Percentiles rank a stretch among this genome's conserved stretches.
Evolutionary conservation across 1,284 basidiomycete species (phyloP).

Genomic region (Mycena sp.): DNA sequence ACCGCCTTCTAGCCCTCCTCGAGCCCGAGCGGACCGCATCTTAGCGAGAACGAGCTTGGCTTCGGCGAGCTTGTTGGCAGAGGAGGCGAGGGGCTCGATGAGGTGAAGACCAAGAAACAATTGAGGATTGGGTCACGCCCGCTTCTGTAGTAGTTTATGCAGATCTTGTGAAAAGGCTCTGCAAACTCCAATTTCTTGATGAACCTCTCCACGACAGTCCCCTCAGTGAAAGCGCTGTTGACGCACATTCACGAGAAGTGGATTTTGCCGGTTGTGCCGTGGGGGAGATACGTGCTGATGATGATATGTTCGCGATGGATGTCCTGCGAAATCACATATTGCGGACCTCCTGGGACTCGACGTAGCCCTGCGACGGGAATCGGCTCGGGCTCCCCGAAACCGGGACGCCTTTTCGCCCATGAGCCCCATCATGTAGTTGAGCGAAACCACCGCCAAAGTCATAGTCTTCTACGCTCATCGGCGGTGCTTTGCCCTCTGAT

Average conservation of each 20-base stretch:
- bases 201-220: constrained; percentile 20
- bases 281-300: constrained; percentile 21
- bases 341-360: constrained; percentile 15
- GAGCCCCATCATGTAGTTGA: constrained; percentile 18
- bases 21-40: too few relatives aligned
- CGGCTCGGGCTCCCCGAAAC: constrained; percentile 15
- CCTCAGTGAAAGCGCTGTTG: background rate
- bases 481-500: constrained; percentile 14
- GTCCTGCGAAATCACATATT: constrained; percentile 21
- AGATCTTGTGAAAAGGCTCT: background rate
- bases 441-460: constrained; percentile 20
- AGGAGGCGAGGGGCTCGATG: too few relatives aligned
- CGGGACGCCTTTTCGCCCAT: constrained; percentile 13
- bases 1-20: too few relatives aligned
- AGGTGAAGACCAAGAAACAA: too few relatives aligned
- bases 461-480: constrained; percentile 21
- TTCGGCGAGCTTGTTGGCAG: too few relatives aligned
- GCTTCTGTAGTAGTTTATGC: background rate
- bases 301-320: constrained; percentile 23
- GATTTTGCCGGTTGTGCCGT: constrained; percentile 14
- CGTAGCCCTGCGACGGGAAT: constrained; percentile 21
- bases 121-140: too few relatives aligned
- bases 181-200: constrained; percentile 22
- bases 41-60: too few relatives aligned
- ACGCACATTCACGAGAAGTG: constrained; percentile 24